Conservation (phyloP, 768 basidiomycete genomes). For the Boletellus ananas region DNA sequence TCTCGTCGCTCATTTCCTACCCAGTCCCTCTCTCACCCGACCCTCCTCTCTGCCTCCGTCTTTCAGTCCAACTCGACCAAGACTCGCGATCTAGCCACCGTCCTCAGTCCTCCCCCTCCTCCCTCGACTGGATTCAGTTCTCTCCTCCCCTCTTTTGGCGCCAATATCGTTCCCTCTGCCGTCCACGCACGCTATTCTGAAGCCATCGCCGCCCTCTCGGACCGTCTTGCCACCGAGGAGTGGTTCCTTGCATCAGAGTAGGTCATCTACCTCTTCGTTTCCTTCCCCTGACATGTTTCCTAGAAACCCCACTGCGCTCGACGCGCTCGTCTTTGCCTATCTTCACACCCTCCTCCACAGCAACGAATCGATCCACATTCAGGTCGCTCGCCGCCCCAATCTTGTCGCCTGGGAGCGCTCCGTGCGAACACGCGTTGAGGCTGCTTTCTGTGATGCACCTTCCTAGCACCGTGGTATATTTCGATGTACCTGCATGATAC, state of each 20-base stretch:
- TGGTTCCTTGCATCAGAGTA: conserved; percentile 82
- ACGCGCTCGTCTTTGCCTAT: conserved; percentile 81
- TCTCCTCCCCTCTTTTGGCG: conserved; percentile 56
- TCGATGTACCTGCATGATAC: conserved; percentile 12
- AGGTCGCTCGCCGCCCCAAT: conserved; percentile 68
- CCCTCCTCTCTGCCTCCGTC: conserved; percentile 40
- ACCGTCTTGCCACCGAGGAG: conserved; percentile 68
- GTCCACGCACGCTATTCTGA: conserved; percentile 62
- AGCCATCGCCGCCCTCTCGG: conserved; percentile 69
- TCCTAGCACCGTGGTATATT: conserved; percentile 16
- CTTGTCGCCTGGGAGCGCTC: conserved; percentile 78
- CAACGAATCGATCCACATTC: conserved; percentile 44
- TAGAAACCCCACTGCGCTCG: conserved; percentile 74
- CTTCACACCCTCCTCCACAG: conserved; percentile 61
- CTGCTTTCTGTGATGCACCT: conserved; percentile 39
- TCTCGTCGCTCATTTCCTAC: conserved; percentile 6
- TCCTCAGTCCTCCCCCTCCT: conserved; percentile 62
- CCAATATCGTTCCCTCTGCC: conserved; percentile 47
- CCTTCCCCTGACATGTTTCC: conserved; percentile 4
- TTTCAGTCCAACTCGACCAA: conserved; percentile 34
- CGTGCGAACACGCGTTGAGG: conserved; percentile 55
- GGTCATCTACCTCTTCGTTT: conserved; percentile 16
- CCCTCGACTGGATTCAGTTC: conserved; percentile 69
- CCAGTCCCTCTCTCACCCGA: conserved; percentile 50
- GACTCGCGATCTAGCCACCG: conserved; percentile 40